phyloP scores from a whole-genome alignment of 108 stramenopile genomes.

The Discostella stelligeroides region DNA sequence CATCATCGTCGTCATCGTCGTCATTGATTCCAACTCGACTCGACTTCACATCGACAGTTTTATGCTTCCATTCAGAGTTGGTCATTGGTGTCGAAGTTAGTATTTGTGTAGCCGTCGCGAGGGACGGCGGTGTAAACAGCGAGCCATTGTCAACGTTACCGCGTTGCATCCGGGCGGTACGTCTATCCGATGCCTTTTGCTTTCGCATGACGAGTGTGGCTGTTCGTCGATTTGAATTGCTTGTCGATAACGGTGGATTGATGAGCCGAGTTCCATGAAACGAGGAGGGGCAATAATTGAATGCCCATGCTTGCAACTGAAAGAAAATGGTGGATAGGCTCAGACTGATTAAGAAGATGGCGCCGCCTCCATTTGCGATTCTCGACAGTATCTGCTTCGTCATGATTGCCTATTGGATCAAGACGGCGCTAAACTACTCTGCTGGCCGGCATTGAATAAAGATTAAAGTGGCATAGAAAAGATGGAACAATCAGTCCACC shows the following conservation, averaged over 20 bases:
- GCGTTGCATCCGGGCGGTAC: conserved; percentile 71
- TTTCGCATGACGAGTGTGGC: conserved; percentile 70
- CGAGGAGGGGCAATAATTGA: conserved; percentile 21
- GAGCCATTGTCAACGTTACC: conserved; percentile 40
- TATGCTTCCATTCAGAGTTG: conserved; percentile 57
- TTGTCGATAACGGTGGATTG: neutral
- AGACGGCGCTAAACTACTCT: too few species aligned
- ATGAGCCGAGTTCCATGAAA: conserved; percentile 24
- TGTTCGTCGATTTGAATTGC: conserved; percentile 2
- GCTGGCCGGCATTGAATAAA: too few species aligned
- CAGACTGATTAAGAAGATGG: neutral
- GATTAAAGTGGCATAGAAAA: too few species aligned
- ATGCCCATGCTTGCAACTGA: neutral
- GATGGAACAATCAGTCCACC: too few species aligned
- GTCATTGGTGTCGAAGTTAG: conserved; percentile 66
- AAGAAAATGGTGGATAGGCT: neutral
- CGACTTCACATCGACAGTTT: conserved; percentile 24
- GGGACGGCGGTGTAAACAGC: conserved; percentile 12
- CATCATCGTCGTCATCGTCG: neutral
- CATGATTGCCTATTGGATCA: too few species aligned
- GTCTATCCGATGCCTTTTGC: conserved; percentile 85
- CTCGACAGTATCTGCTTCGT: too few species aligned
- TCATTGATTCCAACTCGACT: neutral
- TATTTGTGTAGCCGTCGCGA: conserved; percentile 20
- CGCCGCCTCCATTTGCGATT: neutral